Evolutionary conservation across 257 asterid genomes (phyloP).

Genomic region (Henckelia pumila): DNA sequence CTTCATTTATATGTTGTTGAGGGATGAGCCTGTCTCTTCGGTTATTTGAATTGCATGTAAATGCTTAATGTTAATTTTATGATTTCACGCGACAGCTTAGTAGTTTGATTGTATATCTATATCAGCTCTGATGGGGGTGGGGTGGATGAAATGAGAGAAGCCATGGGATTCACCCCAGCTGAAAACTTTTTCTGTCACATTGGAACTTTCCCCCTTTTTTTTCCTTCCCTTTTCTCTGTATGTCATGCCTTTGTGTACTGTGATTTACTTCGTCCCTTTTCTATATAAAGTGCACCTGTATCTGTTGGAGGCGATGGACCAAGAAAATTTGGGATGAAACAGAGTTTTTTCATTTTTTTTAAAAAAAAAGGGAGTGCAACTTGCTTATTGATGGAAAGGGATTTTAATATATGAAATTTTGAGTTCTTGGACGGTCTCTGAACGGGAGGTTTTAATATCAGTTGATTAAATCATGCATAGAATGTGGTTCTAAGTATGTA

Average conservation of each 20-base stretch:
- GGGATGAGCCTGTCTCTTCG: not conserved
- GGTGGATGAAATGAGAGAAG: not conserved
- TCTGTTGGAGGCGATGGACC: not conserved
- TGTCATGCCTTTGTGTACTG: not conserved
- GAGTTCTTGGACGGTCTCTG: not conserved
- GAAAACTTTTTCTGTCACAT: not conserved
- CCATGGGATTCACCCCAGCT: not conserved
- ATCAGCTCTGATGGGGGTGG: not conserved
- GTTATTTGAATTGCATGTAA: slow-evolving; percentile 1
- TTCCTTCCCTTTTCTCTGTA: not conserved
- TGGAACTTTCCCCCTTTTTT: not conserved
- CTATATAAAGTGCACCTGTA: too few species aligned
- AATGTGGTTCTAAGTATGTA: not conserved
- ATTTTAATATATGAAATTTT: not conserved
- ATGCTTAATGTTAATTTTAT: not conserved
- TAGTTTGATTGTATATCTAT: not conserved
- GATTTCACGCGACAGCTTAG: not conserved
- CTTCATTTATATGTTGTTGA: not conserved
- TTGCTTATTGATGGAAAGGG: not conserved
- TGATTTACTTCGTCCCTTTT: too few species aligned
- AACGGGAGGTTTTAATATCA: not conserved
- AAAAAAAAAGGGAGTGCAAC: not conserved
- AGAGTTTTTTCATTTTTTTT: not conserved
- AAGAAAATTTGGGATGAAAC: not conserved
- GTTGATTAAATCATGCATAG: not conserved